A percentile compares a stretch with the other conserved stretches of the same genome.
These are phyloP conservation scores for Pogostemon cablin DNA, from an alignment of 257 asterid genomes.

Conservation along the genomic window DNA sequence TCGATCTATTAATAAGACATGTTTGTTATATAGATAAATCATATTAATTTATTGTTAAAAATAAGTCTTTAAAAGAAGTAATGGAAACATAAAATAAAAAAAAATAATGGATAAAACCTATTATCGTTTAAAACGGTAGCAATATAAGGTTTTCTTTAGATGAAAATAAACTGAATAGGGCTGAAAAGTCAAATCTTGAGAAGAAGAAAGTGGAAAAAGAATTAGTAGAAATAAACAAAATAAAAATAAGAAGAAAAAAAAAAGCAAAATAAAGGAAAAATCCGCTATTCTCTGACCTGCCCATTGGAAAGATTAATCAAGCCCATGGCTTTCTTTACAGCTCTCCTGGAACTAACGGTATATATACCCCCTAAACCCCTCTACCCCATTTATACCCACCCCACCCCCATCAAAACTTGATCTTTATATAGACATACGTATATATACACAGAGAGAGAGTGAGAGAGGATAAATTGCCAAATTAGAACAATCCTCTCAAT, in stretches of 20 bases:
- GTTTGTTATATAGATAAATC: no score
- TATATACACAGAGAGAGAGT: background rate
- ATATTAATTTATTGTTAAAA: no score
- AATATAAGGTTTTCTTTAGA: background rate
- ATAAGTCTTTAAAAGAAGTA: no score
- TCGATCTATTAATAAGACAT: no score
- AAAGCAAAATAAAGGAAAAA: slow-evolving; percentile 12
- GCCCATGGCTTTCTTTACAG: slow-evolving; percentile 69
- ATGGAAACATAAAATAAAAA: no score
- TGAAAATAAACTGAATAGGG: background rate
- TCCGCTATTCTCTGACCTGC: slow-evolving; percentile 62
- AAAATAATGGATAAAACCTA: no score
- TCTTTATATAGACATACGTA: slow-evolving; percentile 10
- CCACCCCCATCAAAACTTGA: slow-evolving; percentile 16
- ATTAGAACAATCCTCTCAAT: slow-evolving; percentile 29
- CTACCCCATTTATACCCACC: slow-evolving; percentile 28
- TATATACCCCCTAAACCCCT: slow-evolving; percentile 27
- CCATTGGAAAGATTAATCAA: slow-evolving; percentile 53
- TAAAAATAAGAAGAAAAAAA: background rate
- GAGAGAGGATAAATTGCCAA: background rate
- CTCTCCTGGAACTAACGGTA: slow-evolving; percentile 32
- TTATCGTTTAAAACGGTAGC: no score
- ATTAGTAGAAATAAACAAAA: background rate
- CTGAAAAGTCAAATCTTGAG: slow-evolving; percentile 31
- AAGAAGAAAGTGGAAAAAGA: background rate